Evolutionary conservation across 2,329 filamentous ascomycete species (phyloP).

Genomic region (Zarea fungicola): DNA sequence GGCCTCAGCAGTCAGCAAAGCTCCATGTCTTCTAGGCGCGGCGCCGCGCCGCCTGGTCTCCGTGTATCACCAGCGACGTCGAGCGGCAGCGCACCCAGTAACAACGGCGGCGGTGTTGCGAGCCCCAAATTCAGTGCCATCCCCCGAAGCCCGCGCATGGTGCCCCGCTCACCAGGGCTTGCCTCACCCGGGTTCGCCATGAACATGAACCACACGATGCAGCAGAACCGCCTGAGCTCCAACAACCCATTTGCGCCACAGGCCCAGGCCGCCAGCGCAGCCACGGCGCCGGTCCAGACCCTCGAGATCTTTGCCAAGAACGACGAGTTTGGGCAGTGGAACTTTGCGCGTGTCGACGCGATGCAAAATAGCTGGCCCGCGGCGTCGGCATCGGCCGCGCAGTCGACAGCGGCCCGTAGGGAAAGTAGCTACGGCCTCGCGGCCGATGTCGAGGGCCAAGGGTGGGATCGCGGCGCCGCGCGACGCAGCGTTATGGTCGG

Average conservation of each 20-base stretch:
- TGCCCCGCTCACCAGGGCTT: conserved; percentile 23
- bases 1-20: conserved; percentile 24
- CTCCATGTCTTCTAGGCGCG: conserved; percentile 24
- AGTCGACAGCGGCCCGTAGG: conserved; percentile 33
- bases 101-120: not conserved
- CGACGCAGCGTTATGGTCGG: conserved; percentile 51
- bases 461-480: conserved; percentile 44
- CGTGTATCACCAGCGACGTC: conserved; percentile 19
- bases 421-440: conserved; percentile 53
- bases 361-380: conserved; percentile 14
- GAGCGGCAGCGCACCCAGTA: conserved; percentile 8
- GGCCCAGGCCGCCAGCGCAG: conserved; percentile 24
- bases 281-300: conserved; percentile 46
- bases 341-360: conserved; percentile 46
- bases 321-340: conserved; percentile 54
- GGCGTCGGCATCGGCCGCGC: conserved; percentile 18
- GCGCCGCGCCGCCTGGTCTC: conserved; percentile 19
- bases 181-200: conserved; percentile 5
- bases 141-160: conserved; percentile 7
- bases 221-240: conserved; percentile 47
- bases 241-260: conserved; percentile 52
- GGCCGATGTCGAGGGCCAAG: conserved; percentile 43
- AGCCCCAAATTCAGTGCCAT: conserved; percentile 20
- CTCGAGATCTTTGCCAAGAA: conserved; percentile 58
- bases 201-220: conserved; percentile 19